Percentiles rank a stretch among this genome's conserved stretches.
These are phyloP conservation scores for Nothopassalora personata DNA, from an alignment of 2,329 filamentous ascomycete genomes.

Conservation along the genomic window DNA sequence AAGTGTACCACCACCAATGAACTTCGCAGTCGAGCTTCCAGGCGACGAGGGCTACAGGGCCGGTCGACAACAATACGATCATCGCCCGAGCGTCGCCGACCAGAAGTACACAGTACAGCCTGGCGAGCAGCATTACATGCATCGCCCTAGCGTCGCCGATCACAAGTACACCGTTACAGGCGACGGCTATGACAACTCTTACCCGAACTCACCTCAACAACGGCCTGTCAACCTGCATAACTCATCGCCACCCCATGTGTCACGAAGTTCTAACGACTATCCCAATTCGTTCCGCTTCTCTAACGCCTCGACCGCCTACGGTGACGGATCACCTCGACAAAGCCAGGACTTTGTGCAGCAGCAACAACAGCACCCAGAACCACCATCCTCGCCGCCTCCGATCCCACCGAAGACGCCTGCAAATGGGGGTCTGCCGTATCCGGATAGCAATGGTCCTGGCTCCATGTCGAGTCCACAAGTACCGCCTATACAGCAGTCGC, in stretches of 20 bases:
- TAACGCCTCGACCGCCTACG: conserved; percentile 5
- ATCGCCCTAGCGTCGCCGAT: conserved; percentile 48
- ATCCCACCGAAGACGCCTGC: conserved; percentile 28
- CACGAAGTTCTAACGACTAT: conserved; percentile 11
- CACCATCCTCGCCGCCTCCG: conserved; percentile 13
- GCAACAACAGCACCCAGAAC: not conserved
- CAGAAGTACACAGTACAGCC: conserved; percentile 61
- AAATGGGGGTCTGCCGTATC: conserved; percentile 21
- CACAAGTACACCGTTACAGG: conserved; percentile 55
- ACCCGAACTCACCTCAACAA: conserved; percentile 2
- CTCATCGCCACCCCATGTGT: conserved; percentile 10
- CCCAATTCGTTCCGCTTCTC: conserved; percentile 9
- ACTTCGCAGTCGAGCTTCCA: conserved; percentile 33
- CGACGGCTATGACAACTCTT: conserved; percentile 12
- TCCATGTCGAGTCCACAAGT: conserved; percentile 4
- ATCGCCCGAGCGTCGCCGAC: conserved; percentile 48
- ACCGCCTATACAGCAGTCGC: not conserved
- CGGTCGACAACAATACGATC: conserved; percentile 54
- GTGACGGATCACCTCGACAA: conserved; percentile 12
- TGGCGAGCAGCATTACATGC: conserved; percentile 54
- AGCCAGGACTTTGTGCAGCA: conserved; percentile 16
- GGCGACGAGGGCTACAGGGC: conserved; percentile 28
- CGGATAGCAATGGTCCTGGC: conserved; percentile 13
- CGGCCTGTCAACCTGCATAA: conserved; percentile 5
- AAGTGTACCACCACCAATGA: conserved; percentile 39